phyloP scores from a whole-genome alignment of 1,284 basidiomycete species.

The Marasmius sp. region DNA sequence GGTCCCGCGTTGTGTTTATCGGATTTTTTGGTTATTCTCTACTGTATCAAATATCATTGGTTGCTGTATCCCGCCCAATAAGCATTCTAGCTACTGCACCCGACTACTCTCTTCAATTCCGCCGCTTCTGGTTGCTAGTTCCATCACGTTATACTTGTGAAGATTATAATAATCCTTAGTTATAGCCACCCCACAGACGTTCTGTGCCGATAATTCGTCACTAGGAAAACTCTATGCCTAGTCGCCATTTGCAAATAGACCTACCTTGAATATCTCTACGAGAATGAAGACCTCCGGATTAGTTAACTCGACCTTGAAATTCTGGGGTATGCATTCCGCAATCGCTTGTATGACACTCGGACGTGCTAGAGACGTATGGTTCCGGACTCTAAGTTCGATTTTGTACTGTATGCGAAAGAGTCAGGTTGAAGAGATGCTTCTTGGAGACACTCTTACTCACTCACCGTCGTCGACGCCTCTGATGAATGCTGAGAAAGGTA shows the following conservation, averaged over 20 bases:
- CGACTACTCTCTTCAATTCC: background rate
- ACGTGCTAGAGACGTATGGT: conserved; percentile 66
- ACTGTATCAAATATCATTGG: background rate
- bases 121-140: conserved; percentile 44
- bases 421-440: background rate
- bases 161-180: conserved; percentile 69
- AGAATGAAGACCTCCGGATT: conserved; percentile 71
- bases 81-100: background rate
- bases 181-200: conserved; percentile 69
- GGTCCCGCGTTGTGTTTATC: background rate
- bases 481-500: conserved; percentile 49
- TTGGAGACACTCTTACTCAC: conserved; percentile 8
- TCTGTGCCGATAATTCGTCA: conserved; percentile 37
- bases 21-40: background rate
- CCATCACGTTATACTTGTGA: conserved; percentile 75
- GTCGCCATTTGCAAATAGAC: conserved; percentile 9
- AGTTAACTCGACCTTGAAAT: conserved; percentile 64
- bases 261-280: conserved; percentile 79
- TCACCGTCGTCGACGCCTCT: conserved; percentile 42
- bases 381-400: conserved; percentile 70
- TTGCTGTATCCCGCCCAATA: background rate
- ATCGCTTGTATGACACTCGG: conserved; percentile 62
- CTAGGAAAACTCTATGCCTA: background rate
- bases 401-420: conserved; percentile 57
- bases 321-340: conserved; percentile 65